phyloP scores from a whole-genome alignment of 805 yeast genomes.

The Pichia ethanolica region DNA sequence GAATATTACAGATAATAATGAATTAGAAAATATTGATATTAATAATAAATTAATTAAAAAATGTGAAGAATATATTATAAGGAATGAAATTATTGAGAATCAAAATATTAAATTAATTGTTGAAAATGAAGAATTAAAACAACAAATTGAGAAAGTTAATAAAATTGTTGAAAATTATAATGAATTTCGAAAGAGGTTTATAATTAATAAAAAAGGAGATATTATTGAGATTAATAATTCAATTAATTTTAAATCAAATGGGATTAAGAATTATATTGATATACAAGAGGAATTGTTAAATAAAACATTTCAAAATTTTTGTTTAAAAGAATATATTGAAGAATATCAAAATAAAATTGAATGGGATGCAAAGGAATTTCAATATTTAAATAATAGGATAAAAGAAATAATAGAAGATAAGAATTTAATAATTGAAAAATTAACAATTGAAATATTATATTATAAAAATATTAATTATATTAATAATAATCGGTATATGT shows the following conservation, averaged over 20 bases:
- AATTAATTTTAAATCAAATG: too few species aligned
- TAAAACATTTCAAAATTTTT: too few species aligned
- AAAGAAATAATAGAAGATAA: background rate
- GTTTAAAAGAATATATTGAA: background rate
- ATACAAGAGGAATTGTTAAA: too few species aligned
- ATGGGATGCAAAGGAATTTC: too few species aligned
- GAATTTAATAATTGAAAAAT: background rate
- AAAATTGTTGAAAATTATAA: too few species aligned
- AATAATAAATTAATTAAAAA: background rate
- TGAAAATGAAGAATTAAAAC: background rate
- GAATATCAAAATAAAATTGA: background rate
- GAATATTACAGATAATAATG: background rate
- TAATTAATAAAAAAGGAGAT: too few species aligned
- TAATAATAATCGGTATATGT: background rate
- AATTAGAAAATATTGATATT: background rate
- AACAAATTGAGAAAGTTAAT: background rate
- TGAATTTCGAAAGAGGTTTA: too few species aligned
- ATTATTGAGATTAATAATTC: too few species aligned
- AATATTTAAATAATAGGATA: background rate
- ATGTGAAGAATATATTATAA: background rate
- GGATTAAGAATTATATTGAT: too few species aligned
- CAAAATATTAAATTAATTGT: background rate
- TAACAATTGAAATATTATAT: background rate
- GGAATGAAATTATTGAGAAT: background rate
- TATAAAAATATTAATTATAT: background rate